These are phyloP conservation scores for Echium plantagineum DNA, from an alignment of 257 asterid genomes.

Conservation along the genomic window DNA sequence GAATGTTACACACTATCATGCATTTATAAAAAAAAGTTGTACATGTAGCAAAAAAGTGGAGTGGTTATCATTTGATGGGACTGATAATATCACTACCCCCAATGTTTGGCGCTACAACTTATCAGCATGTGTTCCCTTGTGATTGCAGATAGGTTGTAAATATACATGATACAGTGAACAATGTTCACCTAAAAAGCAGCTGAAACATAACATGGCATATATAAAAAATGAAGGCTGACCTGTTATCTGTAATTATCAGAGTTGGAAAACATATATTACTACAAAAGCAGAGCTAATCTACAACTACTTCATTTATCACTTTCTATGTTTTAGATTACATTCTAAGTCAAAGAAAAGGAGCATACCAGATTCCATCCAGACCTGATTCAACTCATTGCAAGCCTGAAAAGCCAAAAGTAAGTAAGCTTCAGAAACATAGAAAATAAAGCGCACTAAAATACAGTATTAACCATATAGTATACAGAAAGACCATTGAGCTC, in stretches of 20 bases:
- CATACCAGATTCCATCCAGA: slow-evolving; percentile 98
- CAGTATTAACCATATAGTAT: not conserved
- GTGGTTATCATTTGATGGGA: not conserved
- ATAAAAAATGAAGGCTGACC: not conserved
- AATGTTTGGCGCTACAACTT: too few relatives aligned
- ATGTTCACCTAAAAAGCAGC: not conserved
- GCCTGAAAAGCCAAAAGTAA: slow-evolving; percentile 43
- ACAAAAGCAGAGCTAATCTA: not conserved
- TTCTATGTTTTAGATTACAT: slow-evolving; percentile 3
- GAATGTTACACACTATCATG: not conserved
- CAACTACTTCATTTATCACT: not conserved
- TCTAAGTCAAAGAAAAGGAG: not conserved
- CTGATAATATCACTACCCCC: not conserved
- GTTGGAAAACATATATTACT: not conserved
- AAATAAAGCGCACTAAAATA: not conserved
- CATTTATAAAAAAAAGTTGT: not conserved
- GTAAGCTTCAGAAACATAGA: slow-evolving; percentile 6
- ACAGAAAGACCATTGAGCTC: slow-evolving; percentile 10
- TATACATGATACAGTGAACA: not conserved
- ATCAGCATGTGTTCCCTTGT: too few relatives aligned
- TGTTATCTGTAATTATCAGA: not conserved
- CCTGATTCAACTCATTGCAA: slow-evolving; percentile 85
- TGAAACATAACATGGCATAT: not conserved
- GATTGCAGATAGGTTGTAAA: too few relatives aligned
- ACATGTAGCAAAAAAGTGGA: not conserved